Evolutionary conservation across 495 filamentous ascomycete species (phyloP).

Genomic region (Penicillium macrosclerotiorum): DNA sequence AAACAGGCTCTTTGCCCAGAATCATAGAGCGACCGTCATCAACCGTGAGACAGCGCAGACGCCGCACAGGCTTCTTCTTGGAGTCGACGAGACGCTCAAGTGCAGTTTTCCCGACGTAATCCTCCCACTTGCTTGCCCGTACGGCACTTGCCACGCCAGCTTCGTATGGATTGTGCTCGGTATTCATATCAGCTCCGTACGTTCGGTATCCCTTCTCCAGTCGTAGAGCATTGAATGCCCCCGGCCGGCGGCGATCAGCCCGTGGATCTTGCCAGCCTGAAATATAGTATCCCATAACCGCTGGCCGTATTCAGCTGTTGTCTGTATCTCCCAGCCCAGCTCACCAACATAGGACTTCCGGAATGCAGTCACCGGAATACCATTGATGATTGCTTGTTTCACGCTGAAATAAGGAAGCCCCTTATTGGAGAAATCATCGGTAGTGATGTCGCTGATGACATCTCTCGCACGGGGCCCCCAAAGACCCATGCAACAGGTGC

Average conservation of each 20-base stretch:
- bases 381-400: slow-evolving; percentile 32
- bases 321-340: slow-evolving; percentile 50
- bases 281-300: slow-evolving; percentile 47
- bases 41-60: slow-evolving; percentile 40
- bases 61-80: slow-evolving; percentile 21
- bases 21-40: slow-evolving; percentile 46
- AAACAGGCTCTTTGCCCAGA: slow-evolving; percentile 52
- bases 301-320: slow-evolving; percentile 44
- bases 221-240: slow-evolving; percentile 46
- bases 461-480: slow-evolving; percentile 49
- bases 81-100: slow-evolving; percentile 22
- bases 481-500: slow-evolving; percentile 50
- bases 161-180: slow-evolving; percentile 49
- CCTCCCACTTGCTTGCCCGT: slow-evolving; percentile 31
- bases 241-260: slow-evolving; percentile 47
- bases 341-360: slow-evolving; percentile 51
- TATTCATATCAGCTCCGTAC: slow-evolving; percentile 46
- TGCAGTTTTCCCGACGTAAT: slow-evolving; percentile 39
- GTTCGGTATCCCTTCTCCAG: slow-evolving; percentile 47
- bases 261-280: slow-evolving; percentile 43
- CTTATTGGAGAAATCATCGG: slow-evolving; percentile 40
- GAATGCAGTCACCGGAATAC: slow-evolving; percentile 41
- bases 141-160: slow-evolving; percentile 40
- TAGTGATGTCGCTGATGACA: slow-evolving; percentile 30
- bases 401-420: slow-evolving; percentile 38